Evolutionary conservation across 1,139 yeast genomes (phyloP).

Genomic region (Ogataea hybrid): DNA sequence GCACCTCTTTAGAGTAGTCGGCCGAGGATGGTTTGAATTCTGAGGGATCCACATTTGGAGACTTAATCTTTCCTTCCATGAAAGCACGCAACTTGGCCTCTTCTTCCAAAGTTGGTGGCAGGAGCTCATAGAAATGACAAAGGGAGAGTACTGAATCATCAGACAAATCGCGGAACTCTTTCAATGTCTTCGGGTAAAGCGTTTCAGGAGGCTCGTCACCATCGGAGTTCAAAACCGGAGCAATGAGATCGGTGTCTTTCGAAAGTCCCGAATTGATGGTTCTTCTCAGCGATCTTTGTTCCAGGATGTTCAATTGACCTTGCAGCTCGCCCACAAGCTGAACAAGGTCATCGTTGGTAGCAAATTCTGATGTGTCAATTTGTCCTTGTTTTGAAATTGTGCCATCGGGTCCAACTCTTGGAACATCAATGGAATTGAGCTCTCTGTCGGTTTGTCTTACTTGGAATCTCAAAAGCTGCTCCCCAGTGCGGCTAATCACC

Average conservation of each 20-base stretch:
- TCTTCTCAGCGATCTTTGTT: constrained; percentile 63
- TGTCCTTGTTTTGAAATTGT: constrained; percentile 2
- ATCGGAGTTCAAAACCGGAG: constrained; percentile 64
- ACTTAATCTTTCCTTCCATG: constrained; percentile 43
- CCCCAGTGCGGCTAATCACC: constrained; percentile 65
- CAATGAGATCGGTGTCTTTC: constrained; percentile 41
- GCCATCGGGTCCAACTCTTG: constrained; percentile 18
- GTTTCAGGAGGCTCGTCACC: constrained; percentile 61
- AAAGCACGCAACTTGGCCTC: constrained; percentile 46
- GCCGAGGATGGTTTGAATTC: constrained; percentile 34
- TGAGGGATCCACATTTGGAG: constrained; percentile 36
- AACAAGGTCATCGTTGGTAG: constrained; percentile 78
- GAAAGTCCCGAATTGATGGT: constrained; percentile 42
- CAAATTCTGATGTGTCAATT: constrained; percentile 58
- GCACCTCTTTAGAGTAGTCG: constrained; percentile 42
- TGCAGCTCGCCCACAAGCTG: constrained; percentile 87
- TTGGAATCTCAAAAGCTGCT: constrained; percentile 69
- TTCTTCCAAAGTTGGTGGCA: constrained; percentile 50
- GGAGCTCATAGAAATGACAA: constrained; percentile 68
- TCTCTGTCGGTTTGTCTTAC: constrained; percentile 45
- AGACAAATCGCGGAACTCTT: constrained; percentile 47
- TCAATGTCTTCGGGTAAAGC: constrained; percentile 60
- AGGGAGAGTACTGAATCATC: constrained; percentile 49
- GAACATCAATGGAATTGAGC: constrained; percentile 37
- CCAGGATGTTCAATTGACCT: constrained; percentile 73